A percentile compares a stretch with the other conserved stretches of the same genome.
These are phyloP conservation scores for Diaporthe ilicicola DNA, from an alignment of 2,329 filamentous ascomycete genomes.

Conservation along the genomic window DNA sequence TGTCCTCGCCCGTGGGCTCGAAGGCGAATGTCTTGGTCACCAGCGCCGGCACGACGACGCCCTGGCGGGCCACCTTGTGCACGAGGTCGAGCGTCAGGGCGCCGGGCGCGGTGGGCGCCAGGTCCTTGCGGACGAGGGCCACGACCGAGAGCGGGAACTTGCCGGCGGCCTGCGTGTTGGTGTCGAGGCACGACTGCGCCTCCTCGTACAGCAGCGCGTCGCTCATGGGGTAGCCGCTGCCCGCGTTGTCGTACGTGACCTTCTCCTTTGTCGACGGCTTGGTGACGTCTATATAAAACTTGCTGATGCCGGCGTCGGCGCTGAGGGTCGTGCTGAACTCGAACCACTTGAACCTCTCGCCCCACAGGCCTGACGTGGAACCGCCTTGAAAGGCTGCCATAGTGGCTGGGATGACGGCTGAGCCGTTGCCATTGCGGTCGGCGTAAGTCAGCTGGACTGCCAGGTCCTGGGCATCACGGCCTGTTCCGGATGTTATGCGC, in stretches of 20 bases:
- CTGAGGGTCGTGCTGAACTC: conserved; percentile 41
- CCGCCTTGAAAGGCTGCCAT: conserved; percentile 35
- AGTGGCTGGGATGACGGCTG: background rate
- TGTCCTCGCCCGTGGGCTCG: background rate
- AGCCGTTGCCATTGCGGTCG: conserved; percentile 30
- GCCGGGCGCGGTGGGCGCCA: background rate
- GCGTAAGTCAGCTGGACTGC: conserved; percentile 36
- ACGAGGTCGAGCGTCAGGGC: conserved; percentile 10
- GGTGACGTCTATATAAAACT: conserved; percentile 42
- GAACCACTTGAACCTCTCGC: conserved; percentile 42
- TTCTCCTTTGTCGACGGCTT: conserved; percentile 10
- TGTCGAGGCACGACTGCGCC: background rate
- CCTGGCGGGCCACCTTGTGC: conserved; percentile 2
- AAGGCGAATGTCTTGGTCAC: background rate
- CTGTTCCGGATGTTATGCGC: conserved; percentile 30
- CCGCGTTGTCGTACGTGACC: conserved; percentile 11
- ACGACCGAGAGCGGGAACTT: background rate
- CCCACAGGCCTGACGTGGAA: conserved; percentile 36
- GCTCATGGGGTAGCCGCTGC: conserved; percentile 1
- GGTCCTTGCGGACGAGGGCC: conserved; percentile 3
- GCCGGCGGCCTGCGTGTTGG: background rate
- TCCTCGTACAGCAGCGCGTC: conserved; percentile 10
- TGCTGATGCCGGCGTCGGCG: conserved; percentile 41
- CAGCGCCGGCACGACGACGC: conserved; percentile 8
- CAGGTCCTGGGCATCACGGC: conserved; percentile 37